Evolutionary conservation across 2,329 filamentous ascomycete genomes (phyloP).

Genomic region (Colletotrichum viniferum): DNA sequence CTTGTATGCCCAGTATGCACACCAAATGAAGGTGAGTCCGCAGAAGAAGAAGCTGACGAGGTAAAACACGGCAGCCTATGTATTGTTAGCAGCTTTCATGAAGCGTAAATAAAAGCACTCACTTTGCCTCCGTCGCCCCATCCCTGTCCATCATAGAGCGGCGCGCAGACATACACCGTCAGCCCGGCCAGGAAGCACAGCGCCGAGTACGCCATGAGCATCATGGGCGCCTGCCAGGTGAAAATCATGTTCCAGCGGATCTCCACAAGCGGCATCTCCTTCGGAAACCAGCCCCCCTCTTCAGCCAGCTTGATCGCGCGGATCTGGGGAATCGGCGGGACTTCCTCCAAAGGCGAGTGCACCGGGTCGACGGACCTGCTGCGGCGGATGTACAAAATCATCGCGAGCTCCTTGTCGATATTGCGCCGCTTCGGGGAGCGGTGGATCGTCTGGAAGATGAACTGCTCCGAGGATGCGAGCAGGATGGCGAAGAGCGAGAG

Average conservation of each 20-base stretch:
- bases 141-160: slow-evolving; percentile 24
- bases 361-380: slow-evolving; percentile 4
- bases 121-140: slow-evolving; percentile 24
- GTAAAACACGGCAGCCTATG: slow-evolving; percentile 25
- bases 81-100: not conserved
- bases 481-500: slow-evolving; percentile 30
- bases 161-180: slow-evolving; percentile 27
- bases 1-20: slow-evolving; percentile 31
- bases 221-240: slow-evolving; percentile 33
- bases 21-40: slow-evolving; percentile 26
- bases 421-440: slow-evolving; percentile 14
- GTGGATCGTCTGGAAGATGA: slow-evolving; percentile 28
- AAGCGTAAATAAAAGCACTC: not conserved
- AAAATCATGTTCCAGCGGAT: slow-evolving; percentile 34
- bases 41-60: slow-evolving; percentile 22
- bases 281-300: slow-evolving; percentile 17
- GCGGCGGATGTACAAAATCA: slow-evolving; percentile 22
- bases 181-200: slow-evolving; percentile 26
- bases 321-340: slow-evolving; percentile 19
- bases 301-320: slow-evolving; percentile 10
- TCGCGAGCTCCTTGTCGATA: slow-evolving; percentile 20
- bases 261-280: slow-evolving; percentile 15
- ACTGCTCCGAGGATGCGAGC: slow-evolving; percentile 30
- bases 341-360: slow-evolving; percentile 11
- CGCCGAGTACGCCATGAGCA: slow-evolving; percentile 30